Conservation (phyloP, 2,329 filamentous ascomycete species). For the Arthrobotrys musiformis region DNA sequence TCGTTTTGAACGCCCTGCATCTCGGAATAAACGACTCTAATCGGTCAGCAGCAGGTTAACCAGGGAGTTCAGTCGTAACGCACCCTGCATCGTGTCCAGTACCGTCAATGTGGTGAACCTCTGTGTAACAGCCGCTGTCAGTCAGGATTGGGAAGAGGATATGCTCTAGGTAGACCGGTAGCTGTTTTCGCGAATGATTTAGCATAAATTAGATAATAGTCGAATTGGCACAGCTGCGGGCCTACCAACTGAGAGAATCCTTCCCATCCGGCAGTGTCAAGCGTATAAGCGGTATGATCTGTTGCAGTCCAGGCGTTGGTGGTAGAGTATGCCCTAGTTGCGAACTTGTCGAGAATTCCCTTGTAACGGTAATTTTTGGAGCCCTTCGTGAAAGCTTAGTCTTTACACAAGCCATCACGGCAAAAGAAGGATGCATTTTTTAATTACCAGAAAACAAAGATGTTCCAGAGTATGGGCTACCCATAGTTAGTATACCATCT, state of each 20-base stretch:
- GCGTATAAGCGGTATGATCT: constrained; percentile 94
- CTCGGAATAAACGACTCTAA: constrained; percentile 90
- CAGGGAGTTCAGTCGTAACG: constrained; percentile 58
- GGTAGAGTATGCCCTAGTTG: constrained; percentile 88
- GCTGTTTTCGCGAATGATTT: constrained; percentile 52
- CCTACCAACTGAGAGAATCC: constrained; percentile 84
- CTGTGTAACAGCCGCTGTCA: constrained; percentile 90
- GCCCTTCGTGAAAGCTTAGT: constrained; percentile 68
- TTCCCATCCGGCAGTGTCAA: constrained; percentile 96
- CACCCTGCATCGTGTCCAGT: constrained; percentile 85
- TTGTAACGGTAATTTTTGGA: constrained; percentile 95
- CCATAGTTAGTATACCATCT: constrained; percentile 27
- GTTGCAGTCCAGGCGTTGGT: constrained; percentile 98
- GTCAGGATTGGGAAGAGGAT: constrained; percentile 90
- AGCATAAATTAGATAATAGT: not conserved
- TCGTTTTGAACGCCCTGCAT: constrained; percentile 96
- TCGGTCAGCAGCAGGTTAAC: not conserved
- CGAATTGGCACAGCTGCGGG: too few species aligned
- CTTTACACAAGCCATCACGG: not conserved
- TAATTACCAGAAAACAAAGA: constrained; percentile 66
- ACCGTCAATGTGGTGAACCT: constrained; percentile 95
- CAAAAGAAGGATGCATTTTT: not conserved
- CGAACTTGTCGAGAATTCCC: constrained; percentile 91
- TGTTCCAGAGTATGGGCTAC: constrained; percentile 67
- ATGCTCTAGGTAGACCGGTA: constrained; percentile 96